Evolutionary conservation across 2,329 filamentous ascomycete genomes (phyloP).

Genomic region (Fusarium papillatum): DNA sequence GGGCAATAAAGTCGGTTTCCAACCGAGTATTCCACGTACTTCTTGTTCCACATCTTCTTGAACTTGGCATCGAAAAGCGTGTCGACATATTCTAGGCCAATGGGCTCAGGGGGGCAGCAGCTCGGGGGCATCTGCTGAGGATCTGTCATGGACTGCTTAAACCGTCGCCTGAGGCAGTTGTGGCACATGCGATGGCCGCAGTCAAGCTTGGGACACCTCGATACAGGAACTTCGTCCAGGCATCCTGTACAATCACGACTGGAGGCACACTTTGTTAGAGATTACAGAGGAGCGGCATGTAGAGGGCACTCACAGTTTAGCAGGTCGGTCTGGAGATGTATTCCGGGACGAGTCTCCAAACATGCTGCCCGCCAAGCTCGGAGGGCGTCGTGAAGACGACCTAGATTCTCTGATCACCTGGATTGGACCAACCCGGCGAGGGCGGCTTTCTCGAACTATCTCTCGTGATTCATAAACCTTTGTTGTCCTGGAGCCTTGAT

Average conservation of each 20-base stretch:
- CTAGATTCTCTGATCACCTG: constrained; percentile 38
- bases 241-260: constrained; percentile 83
- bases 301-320: constrained; percentile 40
- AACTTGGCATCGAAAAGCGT: constrained; percentile 80
- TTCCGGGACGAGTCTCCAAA: constrained; percentile 44
- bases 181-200: constrained; percentile 89
- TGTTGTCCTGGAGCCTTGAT: constrained; percentile 27
- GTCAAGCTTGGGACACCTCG: constrained; percentile 77
- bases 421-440: constrained; percentile 31
- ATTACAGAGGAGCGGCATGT: neutral
- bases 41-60: constrained; percentile 85
- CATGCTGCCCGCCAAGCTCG: constrained; percentile 44
- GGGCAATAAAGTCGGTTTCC: constrained; percentile 86
- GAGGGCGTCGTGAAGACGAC: constrained; percentile 43
- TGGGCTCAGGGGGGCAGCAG: constrained; percentile 82
- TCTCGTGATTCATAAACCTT: constrained; percentile 43
- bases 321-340: constrained; percentile 43
- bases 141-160: constrained; percentile 82
- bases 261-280: constrained; percentile 28
- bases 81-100: constrained; percentile 83
- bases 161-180: constrained; percentile 79
- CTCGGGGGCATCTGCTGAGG: constrained; percentile 87
- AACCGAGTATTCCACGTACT: constrained; percentile 82
- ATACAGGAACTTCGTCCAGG: constrained; percentile 74
- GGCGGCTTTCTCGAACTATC: constrained; percentile 38